phyloP scores from a whole-genome alignment of 139 green algal species.

The Chlorella sp. region DNA sequence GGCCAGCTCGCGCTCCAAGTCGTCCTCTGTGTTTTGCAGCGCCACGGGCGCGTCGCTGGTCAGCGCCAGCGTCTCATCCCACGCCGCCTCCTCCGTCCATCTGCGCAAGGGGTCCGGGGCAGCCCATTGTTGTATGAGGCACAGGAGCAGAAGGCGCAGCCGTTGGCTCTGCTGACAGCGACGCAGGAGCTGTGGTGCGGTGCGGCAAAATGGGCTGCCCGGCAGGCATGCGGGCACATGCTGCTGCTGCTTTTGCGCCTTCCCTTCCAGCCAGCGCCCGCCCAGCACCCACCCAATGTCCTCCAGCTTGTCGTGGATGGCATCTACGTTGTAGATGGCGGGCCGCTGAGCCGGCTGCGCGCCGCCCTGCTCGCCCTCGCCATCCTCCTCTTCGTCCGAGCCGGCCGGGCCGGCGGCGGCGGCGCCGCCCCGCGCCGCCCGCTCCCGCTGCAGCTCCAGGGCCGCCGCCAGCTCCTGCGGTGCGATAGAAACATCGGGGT shows the following conservation, averaged over 20 bases:
- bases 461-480: conserved; percentile 31
- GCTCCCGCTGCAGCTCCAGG: conserved; percentile 3
- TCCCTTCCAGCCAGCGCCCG: too few species aligned
- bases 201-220: too few species aligned
- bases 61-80: conserved; percentile 63
- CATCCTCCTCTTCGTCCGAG: conserved; percentile 10
- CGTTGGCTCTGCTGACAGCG: too few species aligned
- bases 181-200: too few species aligned
- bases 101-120: too few species aligned
- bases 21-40: conserved; percentile 85
- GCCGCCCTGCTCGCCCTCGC: neutral
- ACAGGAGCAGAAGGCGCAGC: too few species aligned
- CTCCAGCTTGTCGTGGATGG: conserved; percentile 90
- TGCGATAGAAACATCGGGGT: neutral
- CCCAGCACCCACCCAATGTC: conserved; percentile 69
- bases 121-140: too few species aligned
- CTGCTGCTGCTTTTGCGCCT: too few species aligned
- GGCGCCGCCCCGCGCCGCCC: conserved; percentile 3
- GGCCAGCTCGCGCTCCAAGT: conserved; percentile 89
- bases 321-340: conserved; percentile 87
- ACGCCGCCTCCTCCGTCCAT: conserved; percentile 79
- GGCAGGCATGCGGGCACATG: too few species aligned
- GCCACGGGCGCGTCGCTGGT: conserved; percentile 22
- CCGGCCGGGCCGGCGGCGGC: neutral
- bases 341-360: conserved; percentile 31